Evolutionary conservation across 345 rosid genomes (phyloP), one percentile per base, ranked within the genome.

Genomic region (Salix dunnii): DNA sequence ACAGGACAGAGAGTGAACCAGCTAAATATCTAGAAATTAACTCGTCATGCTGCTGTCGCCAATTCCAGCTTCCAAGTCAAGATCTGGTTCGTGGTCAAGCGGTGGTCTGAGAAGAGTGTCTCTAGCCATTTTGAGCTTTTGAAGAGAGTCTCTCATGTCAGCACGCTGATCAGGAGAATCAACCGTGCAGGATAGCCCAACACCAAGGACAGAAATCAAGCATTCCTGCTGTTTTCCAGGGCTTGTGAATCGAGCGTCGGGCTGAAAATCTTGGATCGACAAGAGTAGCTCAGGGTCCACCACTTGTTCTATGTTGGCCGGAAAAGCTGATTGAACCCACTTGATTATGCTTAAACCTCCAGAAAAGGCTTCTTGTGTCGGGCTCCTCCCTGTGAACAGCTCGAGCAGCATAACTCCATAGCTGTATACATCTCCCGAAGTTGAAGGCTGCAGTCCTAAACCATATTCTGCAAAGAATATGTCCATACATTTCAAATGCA

Each of bases 401-500:
- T 86, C 88, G 0, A 89, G 80, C 71, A 89, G 42, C 71, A 72
- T 68, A 30, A 86, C 83, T 35, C 89, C 87, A 25, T 42, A 86
- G 77, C 89, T 86, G 78, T 85, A 88, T 23, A 81, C 86, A 73
- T 89, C 92, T 72, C 91, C 89, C 51, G 81, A 82, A 38, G 76
- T 81, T 62, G 91, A 80, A n/a, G 89, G 85, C 55, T 80, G 79
- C 71, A 68, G 61, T 35, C 91, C 89, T 18, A 82, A 28, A 3
- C 92, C 89, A 74, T 86, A 89, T 68, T 89, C 92, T 89, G 84
- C 83, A 71, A 49, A 0, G 55, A 5, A 49, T 0, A 49, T 20
- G 55, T 5, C 55, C 55, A 49, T 6, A 0, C 55, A 49, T 49
- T 16, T 46, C 51, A 46, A 16, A 42, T 68, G 27, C 30, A 43